Conservation (phyloP, 2,329 filamentous ascomycete species). For the Phaeophleospora eucalypticola region DNA sequence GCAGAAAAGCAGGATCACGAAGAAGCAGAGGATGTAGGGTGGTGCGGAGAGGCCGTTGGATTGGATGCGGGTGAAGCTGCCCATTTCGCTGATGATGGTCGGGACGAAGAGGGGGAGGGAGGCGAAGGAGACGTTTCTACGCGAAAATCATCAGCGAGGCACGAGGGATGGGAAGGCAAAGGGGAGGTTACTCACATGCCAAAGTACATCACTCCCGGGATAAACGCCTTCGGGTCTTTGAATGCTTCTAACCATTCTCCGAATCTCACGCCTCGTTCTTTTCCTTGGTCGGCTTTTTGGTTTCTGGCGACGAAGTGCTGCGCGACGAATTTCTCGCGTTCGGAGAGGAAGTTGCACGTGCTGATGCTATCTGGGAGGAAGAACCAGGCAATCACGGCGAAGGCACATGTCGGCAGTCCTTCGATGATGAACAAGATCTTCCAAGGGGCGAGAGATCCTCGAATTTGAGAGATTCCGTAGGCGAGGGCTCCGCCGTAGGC, state of each 20-base stretch:
- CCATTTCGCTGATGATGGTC: conserved; percentile 66
- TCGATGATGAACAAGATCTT: conserved; percentile 59
- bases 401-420: conserved; percentile 56
- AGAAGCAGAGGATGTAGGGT: conserved; percentile 40
- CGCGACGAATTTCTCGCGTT: conserved; percentile 42
- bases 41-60: conserved; percentile 39
- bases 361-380: conserved; percentile 45
- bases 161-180: background rate
- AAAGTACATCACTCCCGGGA: conserved; percentile 21
- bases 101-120: conserved; percentile 41
- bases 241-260: conserved; percentile 19
- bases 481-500: conserved; percentile 68
- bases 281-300: conserved; percentile 17
- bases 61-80: conserved; percentile 45
- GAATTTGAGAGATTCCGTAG: conserved; percentile 60
- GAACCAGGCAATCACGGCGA: conserved; percentile 52
- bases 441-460: conserved; percentile 58
- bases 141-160: background rate
- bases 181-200: conserved; percentile 14
- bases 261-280: conserved; percentile 18
- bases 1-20: conserved; percentile 36
- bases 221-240: conserved; percentile 20
- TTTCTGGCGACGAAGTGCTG: conserved; percentile 18
- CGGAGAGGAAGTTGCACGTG: conserved; percentile 42
- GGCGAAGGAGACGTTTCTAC: conserved; percentile 60